Evolutionary conservation across 2,329 filamentous ascomycete species (phyloP), one percentile per base, ranked within the genome.

Genomic region (Periglandula ipomoeae): DNA sequence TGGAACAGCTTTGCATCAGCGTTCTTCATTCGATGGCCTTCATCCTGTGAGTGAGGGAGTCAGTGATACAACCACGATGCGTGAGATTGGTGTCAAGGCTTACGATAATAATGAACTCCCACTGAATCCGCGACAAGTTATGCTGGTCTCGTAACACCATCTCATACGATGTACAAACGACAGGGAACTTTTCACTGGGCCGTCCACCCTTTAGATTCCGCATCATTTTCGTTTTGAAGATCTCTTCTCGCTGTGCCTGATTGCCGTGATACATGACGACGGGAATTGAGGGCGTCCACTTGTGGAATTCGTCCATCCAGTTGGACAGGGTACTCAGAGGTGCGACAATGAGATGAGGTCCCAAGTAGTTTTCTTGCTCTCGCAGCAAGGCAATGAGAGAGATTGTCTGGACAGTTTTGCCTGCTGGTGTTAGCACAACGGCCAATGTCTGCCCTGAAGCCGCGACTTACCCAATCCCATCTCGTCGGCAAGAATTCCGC

Each of bases 21-120:
- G 55, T 98, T 98, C 71, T 98, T 98, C 76, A 98, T 83, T 1
- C 93, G 85, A 62, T 98, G 93, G 0, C 93, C 93, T 68, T 98
- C 93, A 57, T 98, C 91, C 82, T 87, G 32, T 24, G 7, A 5
- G n/a, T 9, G 20, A 2, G 19, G 4, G 8, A 19, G 4, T 39
- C 5, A 39, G 37, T 11, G 11, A 22, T 13, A 22, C 5, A 26
- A 6, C 23, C 15, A 26, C 9, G 6, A 23, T 4, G 22, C 22
- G 15, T 27, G 15, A 24, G 15, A 8, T 27, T 15, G 15, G 22
- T 3, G n/a, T n/a, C n/a, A n/a, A n/a, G n/a, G 5, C 78, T 62
- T 67, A 85, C 84, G 52, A 98, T 95, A 56, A 98, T 93, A 59
- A 98, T 96, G 58, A 95, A 96, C 47, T 94, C 89, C 93, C 93